Evolutionary conservation across 2,329 filamentous ascomycete species (phyloP), one percentile per base, ranked within the genome.

Genomic region (Rhynchosporium graminicola): DNA sequence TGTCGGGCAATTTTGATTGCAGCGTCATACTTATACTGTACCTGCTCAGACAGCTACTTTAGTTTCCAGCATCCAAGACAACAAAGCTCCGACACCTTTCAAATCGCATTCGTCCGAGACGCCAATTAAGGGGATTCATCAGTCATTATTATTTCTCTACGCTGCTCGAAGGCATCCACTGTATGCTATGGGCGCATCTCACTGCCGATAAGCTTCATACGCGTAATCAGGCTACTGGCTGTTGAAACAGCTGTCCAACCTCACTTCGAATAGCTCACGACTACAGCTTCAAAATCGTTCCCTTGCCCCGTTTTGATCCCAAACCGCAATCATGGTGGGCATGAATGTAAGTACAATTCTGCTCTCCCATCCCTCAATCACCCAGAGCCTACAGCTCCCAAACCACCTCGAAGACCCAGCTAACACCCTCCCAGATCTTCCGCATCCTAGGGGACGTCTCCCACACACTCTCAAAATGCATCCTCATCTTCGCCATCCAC

Each of bases 401-500:
- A 43, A n/a, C 43, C 43, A 20, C 15, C 7, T 45, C 7, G 43
- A n/a, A 20, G 7, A 45, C 43, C 5, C 4, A 45, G 38, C 50
- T 61, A 40, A 63, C 46, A 29, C 36, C 40, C 38, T 20, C 10
- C 46, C 52, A 75, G 73, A 69, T 82, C 63, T 88, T 97, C 77
- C 90, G 92, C 72, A 83, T 96, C 72, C 76, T 92, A 71, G 94
- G 86, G 74, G 94, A 98, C 76, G 77, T 94, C 71, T 91, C 90
- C 72, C 94, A 98, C 75, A 85, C 91, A 51, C 81, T 87, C 55
- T 95, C 92, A 62, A 97, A 97, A 83, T 86, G 88, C 75, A 95
- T 97, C 74, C 83, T 97, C 70, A 92, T 97, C 78, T 90, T 88
- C 79, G 87, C 92, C 60, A 97, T 97, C 72, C 92, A 97, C 77